Conservation (phyloP, 208 protist genomes). For the Strigomonas oncopelti region DNA sequence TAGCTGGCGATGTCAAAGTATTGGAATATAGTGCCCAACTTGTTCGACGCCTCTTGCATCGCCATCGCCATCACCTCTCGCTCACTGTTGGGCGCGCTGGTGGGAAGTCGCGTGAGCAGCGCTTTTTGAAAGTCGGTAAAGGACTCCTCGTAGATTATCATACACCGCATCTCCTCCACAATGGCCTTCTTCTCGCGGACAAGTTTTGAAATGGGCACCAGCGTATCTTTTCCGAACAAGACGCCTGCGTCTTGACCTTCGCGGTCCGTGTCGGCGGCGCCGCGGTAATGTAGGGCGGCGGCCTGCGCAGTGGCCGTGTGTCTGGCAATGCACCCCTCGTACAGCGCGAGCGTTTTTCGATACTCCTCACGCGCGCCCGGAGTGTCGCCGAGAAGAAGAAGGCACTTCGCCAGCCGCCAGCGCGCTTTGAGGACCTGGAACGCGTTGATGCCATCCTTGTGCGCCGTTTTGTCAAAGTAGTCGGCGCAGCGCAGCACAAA, state of each 20-base stretch:
- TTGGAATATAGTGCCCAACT: not conserved
- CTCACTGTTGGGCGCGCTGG: not conserved
- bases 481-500: slow-evolving; percentile 32
- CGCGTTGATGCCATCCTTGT: slow-evolving; percentile 16
- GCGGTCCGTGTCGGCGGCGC: not conserved
- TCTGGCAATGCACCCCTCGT: not conserved
- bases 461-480: not conserved
- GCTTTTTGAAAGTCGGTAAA: too few species aligned
- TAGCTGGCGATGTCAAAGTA: not conserved
- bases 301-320: not conserved
- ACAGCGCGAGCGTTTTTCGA: slow-evolving; percentile 33
- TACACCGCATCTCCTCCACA: too few species aligned
- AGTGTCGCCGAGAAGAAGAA: slow-evolving; percentile 27
- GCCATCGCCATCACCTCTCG: not conserved
- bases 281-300: not conserved
- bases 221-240: not conserved
- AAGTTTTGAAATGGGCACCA: not conserved
- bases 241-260: too few species aligned
- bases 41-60: not conserved
- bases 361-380: slow-evolving; percentile 50
- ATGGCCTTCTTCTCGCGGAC: not conserved
- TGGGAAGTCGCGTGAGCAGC: too few species aligned
- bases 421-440: slow-evolving; percentile 39
- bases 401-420: slow-evolving; percentile 70
- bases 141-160: too few species aligned